Percentiles rank a stretch among this genome's conserved stretches.
These are phyloP conservation scores for Ascochyta pisi DNA, from an alignment of 2,329 filamentous ascomycete genomes.

Conservation along the genomic window DNA sequence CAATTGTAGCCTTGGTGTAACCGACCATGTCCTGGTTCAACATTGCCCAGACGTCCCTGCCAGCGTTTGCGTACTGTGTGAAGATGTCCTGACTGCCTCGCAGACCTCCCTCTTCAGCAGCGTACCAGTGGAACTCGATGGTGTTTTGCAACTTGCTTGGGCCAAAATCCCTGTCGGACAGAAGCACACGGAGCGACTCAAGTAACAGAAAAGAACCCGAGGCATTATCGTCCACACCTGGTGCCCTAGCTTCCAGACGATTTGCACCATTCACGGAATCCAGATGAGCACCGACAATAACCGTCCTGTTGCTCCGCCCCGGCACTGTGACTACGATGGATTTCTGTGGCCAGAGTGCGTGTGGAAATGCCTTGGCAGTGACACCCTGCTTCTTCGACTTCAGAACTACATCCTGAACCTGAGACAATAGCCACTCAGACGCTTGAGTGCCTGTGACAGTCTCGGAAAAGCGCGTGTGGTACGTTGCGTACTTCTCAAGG, in stretches of 20 bases:
- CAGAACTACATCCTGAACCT: slow-evolving; percentile 74
- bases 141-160: slow-evolving; percentile 79
- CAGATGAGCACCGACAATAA: slow-evolving; percentile 83
- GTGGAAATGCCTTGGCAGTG: slow-evolving; percentile 73
- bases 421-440: slow-evolving; percentile 80
- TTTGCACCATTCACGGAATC: slow-evolving; percentile 14
- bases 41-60: slow-evolving; percentile 87
- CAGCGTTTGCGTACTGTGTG: slow-evolving; percentile 72
- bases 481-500: slow-evolving; percentile 25
- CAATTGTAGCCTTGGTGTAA: slow-evolving; percentile 79
- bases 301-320: slow-evolving; percentile 78
- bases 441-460: slow-evolving; percentile 69
- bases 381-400: slow-evolving; percentile 73
- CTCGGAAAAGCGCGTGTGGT: slow-evolving; percentile 28
- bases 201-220: slow-evolving; percentile 91
- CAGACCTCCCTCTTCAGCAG: slow-evolving; percentile 84
- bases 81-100: slow-evolving; percentile 90
- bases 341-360: slow-evolving; percentile 79
- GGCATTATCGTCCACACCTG: slow-evolving; percentile 73
- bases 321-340: slow-evolving; percentile 88
- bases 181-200: slow-evolving; percentile 81
- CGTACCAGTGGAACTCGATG: slow-evolving; percentile 96
- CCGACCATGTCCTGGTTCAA: slow-evolving; percentile 94
- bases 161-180: slow-evolving; percentile 71
- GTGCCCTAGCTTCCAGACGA: slow-evolving; percentile 57